Percentiles rank a stretch among this genome's conserved stretches.
phyloP scores from a whole-genome alignment of 2,329 filamentous ascomycete species.

The Parastagonospora avenae region DNA sequence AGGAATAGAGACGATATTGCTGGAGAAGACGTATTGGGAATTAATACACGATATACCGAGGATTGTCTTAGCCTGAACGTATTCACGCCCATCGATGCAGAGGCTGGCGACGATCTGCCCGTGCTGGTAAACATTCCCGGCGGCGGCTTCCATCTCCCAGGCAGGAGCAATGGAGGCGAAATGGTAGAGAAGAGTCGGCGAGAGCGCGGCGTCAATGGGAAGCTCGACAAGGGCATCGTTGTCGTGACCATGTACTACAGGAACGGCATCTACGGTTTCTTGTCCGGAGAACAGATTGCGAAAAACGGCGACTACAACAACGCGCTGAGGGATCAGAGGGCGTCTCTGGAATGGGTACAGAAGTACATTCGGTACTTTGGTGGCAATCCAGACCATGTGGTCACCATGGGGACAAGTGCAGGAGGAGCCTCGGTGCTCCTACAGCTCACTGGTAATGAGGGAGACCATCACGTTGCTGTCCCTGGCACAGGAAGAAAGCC shows the following conservation, averaged over 20 bases:
- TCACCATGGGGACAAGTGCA: conserved; percentile 50
- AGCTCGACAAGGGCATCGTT: conserved; percentile 39
- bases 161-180: conserved; percentile 36
- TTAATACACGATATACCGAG: conserved; percentile 32
- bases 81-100: conserved; percentile 39
- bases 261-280: conserved; percentile 52
- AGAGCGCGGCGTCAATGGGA: conserved; percentile 30
- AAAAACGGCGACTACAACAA: conserved; percentile 44
- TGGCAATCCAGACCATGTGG: conserved; percentile 53
- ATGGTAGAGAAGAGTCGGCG: conserved; percentile 38
- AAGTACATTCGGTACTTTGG: conserved; percentile 53
- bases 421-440: conserved; percentile 38
- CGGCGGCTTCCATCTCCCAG: conserved; percentile 49
- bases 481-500: conserved; percentile 34
- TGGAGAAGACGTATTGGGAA: conserved; percentile 31
- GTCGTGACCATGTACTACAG: conserved; percentile 43
- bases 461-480: conserved; percentile 31
- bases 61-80: conserved; percentile 53
- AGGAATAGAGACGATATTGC: conserved; percentile 35
- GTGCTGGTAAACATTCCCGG: conserved; percentile 55
- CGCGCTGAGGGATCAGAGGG: conserved; percentile 46
- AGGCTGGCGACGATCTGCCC: conserved; percentile 39
- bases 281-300: conserved; percentile 49
- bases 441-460: conserved; percentile 37
- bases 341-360: conserved; percentile 49